phyloP scores from a whole-genome alignment of 495 filamentous ascomycete species.

The Trichodelitschia bisporula region DNA sequence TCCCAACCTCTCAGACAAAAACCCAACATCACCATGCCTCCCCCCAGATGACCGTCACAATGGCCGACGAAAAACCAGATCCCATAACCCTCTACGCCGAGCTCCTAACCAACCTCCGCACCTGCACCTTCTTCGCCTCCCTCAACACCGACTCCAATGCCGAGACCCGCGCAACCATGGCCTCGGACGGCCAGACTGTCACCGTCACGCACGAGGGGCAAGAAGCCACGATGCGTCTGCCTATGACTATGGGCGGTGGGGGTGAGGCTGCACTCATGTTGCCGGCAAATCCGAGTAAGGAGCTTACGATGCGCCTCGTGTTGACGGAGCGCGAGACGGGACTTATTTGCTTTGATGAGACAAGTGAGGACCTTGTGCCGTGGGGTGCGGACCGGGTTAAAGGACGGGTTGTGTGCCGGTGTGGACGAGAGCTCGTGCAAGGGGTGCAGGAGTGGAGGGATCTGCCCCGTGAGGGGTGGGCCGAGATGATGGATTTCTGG shows the following conservation, averaged over 20 bases:
- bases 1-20: no score
- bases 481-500: slow-evolving; percentile 99
- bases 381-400: no score
- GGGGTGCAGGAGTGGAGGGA: slow-evolving; percentile 66
- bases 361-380: no score
- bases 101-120: slow-evolving; percentile 63
- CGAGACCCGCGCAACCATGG: slow-evolving; percentile 23
- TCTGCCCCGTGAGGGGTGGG: slow-evolving; percentile 89
- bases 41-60: no score
- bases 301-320: slow-evolving; percentile 48
- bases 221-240: slow-evolving; percentile 34
- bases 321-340: no score
- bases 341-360: no score
- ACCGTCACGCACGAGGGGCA: slow-evolving; percentile 28
- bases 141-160: slow-evolving; percentile 24
- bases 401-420: no score
- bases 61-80: no score
- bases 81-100: slow-evolving; percentile 46
- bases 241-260: slow-evolving; percentile 25
- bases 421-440: not conserved
- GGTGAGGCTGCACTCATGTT: slow-evolving; percentile 16
- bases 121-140: slow-evolving; percentile 50
- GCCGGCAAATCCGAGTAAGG: slow-evolving; percentile 13
- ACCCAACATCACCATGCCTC: no score
- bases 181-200: slow-evolving; percentile 24